Base-by-base conservation (phyloP, 345 rosid species). In the Gossypium turneri region DNA sequence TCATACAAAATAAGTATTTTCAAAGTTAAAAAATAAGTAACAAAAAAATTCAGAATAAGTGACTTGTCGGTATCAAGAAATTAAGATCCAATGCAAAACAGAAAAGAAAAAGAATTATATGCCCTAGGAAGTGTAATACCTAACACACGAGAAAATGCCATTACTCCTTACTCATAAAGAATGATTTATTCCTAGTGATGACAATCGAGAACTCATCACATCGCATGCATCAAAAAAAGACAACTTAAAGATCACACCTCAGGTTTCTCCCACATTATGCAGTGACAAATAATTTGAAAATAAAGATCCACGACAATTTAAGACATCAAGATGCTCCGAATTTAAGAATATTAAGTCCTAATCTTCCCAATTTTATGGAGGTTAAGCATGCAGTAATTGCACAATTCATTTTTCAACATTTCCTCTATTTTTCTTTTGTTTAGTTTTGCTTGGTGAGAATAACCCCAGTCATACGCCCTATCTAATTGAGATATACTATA, bases 81-180 rank as follows among this genome's bases (percentile, higher is more conserved):
- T 70, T 20, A 61, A 64, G 64, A 62, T 3, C n/a, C 22, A 66
- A 0, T 1, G 7, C 41, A 5, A 4, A 5, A 41, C 13, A 75
- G 57, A 65, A 63, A 60, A 70, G 13, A 53, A 34, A 13, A 29
- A 47, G 16, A 9, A 48, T 1, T 4, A 34, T 5, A 34, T 34
- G 41, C 41, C 41, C 41, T 34, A 34, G 1, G 50, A 34, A 81
- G 7, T 34, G 41, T 34, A 34, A 34, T 34, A 34, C 41, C 41
- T 34, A 34, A 34, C 41, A 34, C 41, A 60, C 57, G 52, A 51
- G 2, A 77, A 74, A 76, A 64, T 76, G 55, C 13, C n/a, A 20
- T 70, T 9, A 78, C 38, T 60, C 56, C 27, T 19, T 58, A 80
- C 38, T 75, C 52, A 16, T 41, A 78, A 69, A 72, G 20, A 65